Percentiles rank a stretch among this genome's conserved stretches.
These are phyloP conservation scores for Ganoderma multipileum DNA, from an alignment of 1,284 basidiomycete genomes.

Conservation along the genomic window DNA sequence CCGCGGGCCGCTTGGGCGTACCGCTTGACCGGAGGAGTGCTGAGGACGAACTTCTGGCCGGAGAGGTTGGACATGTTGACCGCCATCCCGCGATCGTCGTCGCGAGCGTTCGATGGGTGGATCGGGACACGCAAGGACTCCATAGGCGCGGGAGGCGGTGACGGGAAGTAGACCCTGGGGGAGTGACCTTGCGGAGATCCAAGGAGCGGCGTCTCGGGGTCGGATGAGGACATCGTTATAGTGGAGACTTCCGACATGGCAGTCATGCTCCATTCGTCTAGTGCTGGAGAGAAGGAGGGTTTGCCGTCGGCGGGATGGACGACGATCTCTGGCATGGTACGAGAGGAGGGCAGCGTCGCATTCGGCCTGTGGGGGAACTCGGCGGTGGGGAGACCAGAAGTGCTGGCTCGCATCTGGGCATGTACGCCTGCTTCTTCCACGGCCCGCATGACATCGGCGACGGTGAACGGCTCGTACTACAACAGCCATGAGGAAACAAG, in stretches of 20 bases:
- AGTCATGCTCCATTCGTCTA: neutral
- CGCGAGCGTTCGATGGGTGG: neutral
- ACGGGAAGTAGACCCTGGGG: neutral
- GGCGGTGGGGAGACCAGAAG: neutral
- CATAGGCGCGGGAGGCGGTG: neutral
- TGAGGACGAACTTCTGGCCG: slow-evolving; percentile 8
- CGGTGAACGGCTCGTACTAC: slow-evolving; percentile 12
- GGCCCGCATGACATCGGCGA: slow-evolving; percentile 6
- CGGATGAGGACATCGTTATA: neutral
- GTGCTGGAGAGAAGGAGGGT: slow-evolving; percentile 3
- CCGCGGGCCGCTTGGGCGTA: neutral
- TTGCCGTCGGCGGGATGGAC: slow-evolving; percentile 14
- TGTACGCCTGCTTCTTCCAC: slow-evolving; percentile 2
- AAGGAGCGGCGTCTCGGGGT: neutral
- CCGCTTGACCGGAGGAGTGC: neutral
- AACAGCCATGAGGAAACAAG: neutral
- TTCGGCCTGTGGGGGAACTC: neutral
- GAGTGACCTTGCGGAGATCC: neutral
- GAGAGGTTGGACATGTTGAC: slow-evolving; percentile 13
- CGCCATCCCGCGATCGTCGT: neutral
- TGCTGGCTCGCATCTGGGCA: neutral
- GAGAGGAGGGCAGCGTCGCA: neutral
- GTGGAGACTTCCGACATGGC: neutral
- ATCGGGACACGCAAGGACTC: neutral
- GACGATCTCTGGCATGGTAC: slow-evolving; percentile 6